Evolutionary conservation across 2,329 filamentous ascomycete species (phyloP).

Genomic region (Arthroderma uncinatum): DNA sequence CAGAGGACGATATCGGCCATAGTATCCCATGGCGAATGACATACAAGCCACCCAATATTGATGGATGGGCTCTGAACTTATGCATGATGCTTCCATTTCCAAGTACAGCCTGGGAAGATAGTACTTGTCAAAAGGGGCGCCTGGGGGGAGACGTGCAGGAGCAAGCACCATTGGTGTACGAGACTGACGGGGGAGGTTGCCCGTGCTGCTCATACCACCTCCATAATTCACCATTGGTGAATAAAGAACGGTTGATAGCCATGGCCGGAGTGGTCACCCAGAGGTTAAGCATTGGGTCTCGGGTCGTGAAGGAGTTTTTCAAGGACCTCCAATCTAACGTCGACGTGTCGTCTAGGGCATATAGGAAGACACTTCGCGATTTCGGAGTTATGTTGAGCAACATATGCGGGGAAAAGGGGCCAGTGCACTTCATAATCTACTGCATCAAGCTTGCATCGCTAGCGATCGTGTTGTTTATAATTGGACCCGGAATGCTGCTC

Average conservation of each 20-base stretch:
- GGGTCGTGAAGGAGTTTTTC: not conserved
- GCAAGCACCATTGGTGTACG: not conserved
- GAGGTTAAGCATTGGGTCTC: not conserved
- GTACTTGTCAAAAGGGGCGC: not conserved
- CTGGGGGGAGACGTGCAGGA: not conserved
- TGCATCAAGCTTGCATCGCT: not conserved
- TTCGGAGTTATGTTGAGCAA: not conserved
- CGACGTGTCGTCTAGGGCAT: not conserved
- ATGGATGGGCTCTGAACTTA: not conserved
- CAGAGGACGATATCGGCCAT: not conserved
- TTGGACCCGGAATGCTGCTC: not conserved
- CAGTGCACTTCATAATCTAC: not conserved
- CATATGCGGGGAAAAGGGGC: not conserved
- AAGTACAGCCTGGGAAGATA: not conserved
- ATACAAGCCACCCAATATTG: not conserved
- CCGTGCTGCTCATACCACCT: not conserved
- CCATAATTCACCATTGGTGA: not conserved
- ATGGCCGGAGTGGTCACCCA: not conserved
- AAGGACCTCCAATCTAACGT: not conserved
- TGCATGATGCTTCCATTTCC: not conserved
- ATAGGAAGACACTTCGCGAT: not conserved
- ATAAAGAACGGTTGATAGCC: not conserved
- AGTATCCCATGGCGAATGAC: not conserved
- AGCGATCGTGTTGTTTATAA: not conserved
- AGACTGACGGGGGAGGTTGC: not conserved